These are phyloP conservation scores for Plasmodiophora brassicae DNA, from an alignment of 208 protist species.

Conservation along the genomic window DNA sequence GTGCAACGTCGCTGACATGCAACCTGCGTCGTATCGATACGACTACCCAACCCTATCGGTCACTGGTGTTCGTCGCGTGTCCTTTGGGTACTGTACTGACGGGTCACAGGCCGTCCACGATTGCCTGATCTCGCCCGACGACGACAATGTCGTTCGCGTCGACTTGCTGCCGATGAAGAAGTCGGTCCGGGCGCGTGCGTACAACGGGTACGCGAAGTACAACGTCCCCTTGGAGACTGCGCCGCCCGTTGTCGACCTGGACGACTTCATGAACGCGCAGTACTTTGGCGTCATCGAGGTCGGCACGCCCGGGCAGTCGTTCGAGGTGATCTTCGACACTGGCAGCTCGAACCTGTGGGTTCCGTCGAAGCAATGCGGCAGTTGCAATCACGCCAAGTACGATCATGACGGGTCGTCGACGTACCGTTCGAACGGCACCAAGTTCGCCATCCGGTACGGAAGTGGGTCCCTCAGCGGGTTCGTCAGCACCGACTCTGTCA, in stretches of 20 bases:
- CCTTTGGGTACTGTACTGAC: too few relatives aligned
- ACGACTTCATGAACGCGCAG: constrained; percentile 52
- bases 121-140: too few relatives aligned
- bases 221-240: not conserved
- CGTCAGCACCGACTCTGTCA: constrained; percentile 75
- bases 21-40: too few relatives aligned
- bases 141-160: too few relatives aligned
- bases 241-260: constrained; percentile 7
- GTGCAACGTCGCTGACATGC: too few relatives aligned
- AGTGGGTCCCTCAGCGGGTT: constrained; percentile 78
- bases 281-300: constrained; percentile 55
- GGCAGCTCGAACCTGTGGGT: constrained; percentile 62
- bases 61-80: too few relatives aligned
- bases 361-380: constrained; percentile 38
- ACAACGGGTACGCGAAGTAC: constrained; percentile 8
- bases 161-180: too few relatives aligned
- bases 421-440: constrained; percentile 51
- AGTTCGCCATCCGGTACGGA: constrained; percentile 61
- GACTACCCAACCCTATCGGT: too few relatives aligned
- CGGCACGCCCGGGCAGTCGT: constrained; percentile 55
- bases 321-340: constrained; percentile 58
- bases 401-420: constrained; percentile 48
- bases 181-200: too few relatives aligned
- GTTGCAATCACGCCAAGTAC: constrained; percentile 50
- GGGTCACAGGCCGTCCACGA: too few relatives aligned